Conservation (phyloP, 208 protist species). For the Crithidia thermophila region DNA sequence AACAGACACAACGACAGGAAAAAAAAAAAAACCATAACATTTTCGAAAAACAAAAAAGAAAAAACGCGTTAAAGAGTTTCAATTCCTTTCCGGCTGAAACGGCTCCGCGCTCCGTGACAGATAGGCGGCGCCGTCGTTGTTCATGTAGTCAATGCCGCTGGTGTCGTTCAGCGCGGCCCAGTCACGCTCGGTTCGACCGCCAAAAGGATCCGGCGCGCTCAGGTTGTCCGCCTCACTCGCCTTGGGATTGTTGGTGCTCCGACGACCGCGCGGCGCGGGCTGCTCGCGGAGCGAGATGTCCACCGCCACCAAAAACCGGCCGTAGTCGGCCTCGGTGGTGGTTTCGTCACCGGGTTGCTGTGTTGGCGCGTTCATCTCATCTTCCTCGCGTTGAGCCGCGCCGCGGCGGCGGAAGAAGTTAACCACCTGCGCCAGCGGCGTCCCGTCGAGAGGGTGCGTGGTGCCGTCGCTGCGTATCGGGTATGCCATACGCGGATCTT, state of each 20-base stretch:
- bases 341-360: background rate
- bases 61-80: background rate
- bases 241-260: background rate
- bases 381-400: background rate
- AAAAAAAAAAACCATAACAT: too few species aligned
- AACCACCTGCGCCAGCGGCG: conserved; percentile 4
- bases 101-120: background rate
- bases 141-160: conserved; percentile 19
- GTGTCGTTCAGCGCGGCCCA: conserved; percentile 18
- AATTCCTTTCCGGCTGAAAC: too few species aligned
- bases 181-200: conserved; percentile 8
- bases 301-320: background rate
- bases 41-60: background rate
- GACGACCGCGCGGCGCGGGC: too few species aligned
- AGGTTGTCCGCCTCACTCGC: background rate
- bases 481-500: conserved; percentile 6
- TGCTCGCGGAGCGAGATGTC: background rate
- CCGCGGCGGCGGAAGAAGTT: background rate
- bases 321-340: background rate
- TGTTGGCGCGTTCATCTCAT: background rate
- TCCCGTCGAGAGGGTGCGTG: conserved; percentile 4
- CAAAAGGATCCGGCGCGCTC: background rate
- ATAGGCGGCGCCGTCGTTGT: background rate
- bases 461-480: background rate
- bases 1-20: too few species aligned